phyloP scores from a whole-genome alignment of 495 filamentous ascomycete genomes.

The Pseudoneurospora amorphoporcata region DNA sequence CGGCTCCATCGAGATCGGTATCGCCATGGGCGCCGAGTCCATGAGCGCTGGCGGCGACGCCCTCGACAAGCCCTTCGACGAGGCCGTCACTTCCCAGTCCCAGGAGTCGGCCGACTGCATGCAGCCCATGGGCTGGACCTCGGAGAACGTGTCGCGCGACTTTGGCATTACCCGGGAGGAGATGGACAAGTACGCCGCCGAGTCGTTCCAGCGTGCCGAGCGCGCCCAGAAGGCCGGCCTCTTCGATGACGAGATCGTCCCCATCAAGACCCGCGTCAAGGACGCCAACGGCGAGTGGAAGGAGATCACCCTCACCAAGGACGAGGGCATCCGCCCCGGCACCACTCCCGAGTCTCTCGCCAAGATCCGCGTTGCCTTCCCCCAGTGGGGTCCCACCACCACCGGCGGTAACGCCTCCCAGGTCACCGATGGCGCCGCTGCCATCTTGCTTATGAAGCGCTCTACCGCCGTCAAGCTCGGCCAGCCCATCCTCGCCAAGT shows the following conservation, averaged over 20 bases:
- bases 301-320: constrained; percentile 65
- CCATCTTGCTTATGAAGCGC: constrained; percentile 87
- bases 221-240: constrained; percentile 82
- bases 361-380: constrained; percentile 89
- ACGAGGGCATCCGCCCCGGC: constrained; percentile 83
- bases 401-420: constrained; percentile 96
- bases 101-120: constrained; percentile 79
- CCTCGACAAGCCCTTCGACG: constrained; percentile 63
- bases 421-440: constrained; percentile 90
- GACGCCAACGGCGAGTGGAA: constrained; percentile 71
- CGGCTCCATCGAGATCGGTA: constrained; percentile 75
- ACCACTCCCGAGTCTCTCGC: constrained; percentile 72
- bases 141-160: constrained; percentile 89
- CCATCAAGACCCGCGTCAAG: constrained; percentile 71
- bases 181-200: constrained; percentile 79
- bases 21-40: constrained; percentile 79
- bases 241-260: constrained; percentile 91
- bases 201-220: constrained; percentile 81
- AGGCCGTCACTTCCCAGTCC: constrained; percentile 55
- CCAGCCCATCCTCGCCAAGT: constrained; percentile 91
- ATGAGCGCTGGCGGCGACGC: constrained; percentile 69
- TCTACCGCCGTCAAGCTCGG: constrained; percentile 77
- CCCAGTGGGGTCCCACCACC: constrained; percentile 73
- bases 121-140: constrained; percentile 96
- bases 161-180: constrained; percentile 70